Percentiles rank a stretch among this genome's conserved stretches.
Conservation (phyloP, 345 rosid genomes). For the Boechera retrofracta region DNA sequence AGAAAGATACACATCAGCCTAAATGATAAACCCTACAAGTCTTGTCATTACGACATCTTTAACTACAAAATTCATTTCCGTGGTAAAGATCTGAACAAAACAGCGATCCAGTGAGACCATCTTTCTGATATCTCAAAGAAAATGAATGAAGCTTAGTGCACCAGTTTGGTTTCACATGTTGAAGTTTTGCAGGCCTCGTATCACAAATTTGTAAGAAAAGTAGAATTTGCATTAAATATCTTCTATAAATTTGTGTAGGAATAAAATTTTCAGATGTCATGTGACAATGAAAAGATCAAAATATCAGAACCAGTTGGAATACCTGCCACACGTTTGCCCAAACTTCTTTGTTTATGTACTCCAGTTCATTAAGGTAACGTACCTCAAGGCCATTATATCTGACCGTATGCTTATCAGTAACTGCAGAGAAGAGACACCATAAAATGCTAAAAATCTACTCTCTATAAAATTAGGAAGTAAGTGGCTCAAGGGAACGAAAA, state of each 20-base stretch:
- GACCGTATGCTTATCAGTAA: constrained; percentile 54
- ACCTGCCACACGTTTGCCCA: constrained; percentile 99
- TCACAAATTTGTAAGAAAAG: background rate
- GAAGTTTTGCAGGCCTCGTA: background rate
- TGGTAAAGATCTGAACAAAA: background rate
- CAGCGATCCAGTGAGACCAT: background rate
- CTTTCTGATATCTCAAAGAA: background rate
- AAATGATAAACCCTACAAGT: background rate
- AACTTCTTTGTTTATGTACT: constrained; percentile 84
- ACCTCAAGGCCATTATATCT: constrained; percentile 66
- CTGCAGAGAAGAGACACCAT: constrained; percentile 51
- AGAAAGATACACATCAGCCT: constrained; percentile 12
- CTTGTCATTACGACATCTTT: background rate
- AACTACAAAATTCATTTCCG: background rate
- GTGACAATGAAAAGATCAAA: background rate
- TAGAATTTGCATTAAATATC: background rate
- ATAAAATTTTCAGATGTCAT: background rate
- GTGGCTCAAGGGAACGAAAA: background rate
- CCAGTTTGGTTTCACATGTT: constrained; percentile 17
- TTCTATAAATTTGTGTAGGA: background rate
- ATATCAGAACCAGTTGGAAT: constrained; percentile 25
- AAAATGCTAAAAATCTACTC: constrained; percentile 5
- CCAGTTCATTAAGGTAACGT: constrained; percentile 81
- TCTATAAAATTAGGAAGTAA: constrained; percentile 3
- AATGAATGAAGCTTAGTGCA: constrained; percentile 2